Base-by-base conservation (phyloP, 257 asterid genomes). In the Lycium ferocissimum region DNA sequence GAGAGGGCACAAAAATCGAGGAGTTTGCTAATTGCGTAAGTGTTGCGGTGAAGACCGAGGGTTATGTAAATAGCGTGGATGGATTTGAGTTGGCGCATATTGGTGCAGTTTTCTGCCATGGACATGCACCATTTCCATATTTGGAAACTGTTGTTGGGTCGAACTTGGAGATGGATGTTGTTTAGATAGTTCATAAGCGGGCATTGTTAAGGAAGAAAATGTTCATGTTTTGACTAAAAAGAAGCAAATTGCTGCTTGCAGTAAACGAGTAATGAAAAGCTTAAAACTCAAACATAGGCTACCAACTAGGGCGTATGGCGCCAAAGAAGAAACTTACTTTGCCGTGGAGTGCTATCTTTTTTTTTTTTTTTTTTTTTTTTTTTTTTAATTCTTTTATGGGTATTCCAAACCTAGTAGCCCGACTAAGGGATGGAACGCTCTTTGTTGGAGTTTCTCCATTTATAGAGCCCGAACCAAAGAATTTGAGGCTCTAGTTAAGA, bases 41-140 rank as follows among this genome's bases (percentile, higher is more conserved):
- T 43, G 89, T 92, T 91, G 81, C 61, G 87, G 79, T 88, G 84
- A 85, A 92, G 90, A 80, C 97, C 97, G 15, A 89, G 89, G 56
- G 90, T 86, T 88, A 90, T 90, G 86, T 93, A 90, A 84, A 91
- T 91, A 87, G 92, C 95, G 81, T 93, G 97, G 79, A 93, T 89
- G 82, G 90, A n/a, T 90, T 90, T 93, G 84, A 96, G 86, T 67
- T 94, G 97, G 65, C 81, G 53, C 90, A 90, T 89, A 54, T 89
- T 88, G 53, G 86, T 82, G 88, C 98, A 94, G 7, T 81, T 73
- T 82, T 85, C 84, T 58, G 85, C 87, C 51, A 88, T 73, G 7
- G 87, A 84, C 85, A 90, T 88, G 83, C 87, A 90, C 88, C 90
- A 87, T 17, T 83, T 86, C 91, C 90, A 90, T 56, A 86, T 63